These are phyloP conservation scores for Sanghuangporus weigelae DNA, from an alignment of 1,284 basidiomycete genomes.

Conservation along the genomic window DNA sequence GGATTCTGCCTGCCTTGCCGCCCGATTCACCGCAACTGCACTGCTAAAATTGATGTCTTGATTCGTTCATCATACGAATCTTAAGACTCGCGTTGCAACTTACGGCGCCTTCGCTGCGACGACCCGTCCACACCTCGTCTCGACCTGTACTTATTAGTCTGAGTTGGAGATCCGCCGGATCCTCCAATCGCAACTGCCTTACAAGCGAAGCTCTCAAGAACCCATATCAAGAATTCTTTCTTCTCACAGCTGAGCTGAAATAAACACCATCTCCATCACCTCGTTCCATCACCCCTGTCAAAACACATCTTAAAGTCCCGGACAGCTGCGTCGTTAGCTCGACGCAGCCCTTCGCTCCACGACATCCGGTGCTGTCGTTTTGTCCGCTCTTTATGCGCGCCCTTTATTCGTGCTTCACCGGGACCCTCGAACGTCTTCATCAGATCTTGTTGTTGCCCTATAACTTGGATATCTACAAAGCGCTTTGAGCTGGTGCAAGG, in stretches of 20 bases:
- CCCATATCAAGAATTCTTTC: background rate
- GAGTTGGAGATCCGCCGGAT: background rate
- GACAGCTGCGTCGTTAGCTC: background rate
- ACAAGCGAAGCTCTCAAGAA: background rate
- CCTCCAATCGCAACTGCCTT: background rate
- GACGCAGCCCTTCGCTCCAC: background rate
- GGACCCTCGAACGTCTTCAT: background rate
- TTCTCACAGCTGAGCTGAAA: conserved; percentile 5
- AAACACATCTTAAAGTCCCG: background rate
- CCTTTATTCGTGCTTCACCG: background rate
- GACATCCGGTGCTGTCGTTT: background rate
- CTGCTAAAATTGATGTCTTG: background rate
- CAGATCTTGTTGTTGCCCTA: background rate
- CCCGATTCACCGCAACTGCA: background rate
- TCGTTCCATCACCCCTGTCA: conserved; percentile 3
- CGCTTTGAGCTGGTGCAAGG: background rate
- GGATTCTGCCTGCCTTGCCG: background rate
- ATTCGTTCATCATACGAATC: background rate
- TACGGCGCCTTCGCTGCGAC: no score
- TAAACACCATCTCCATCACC: background rate
- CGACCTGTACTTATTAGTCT: background rate
- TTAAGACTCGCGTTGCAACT: background rate
- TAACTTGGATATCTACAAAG: background rate
- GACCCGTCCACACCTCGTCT: background rate
- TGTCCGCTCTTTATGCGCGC: background rate